These are phyloP conservation scores for Carex arenaria DNA, from an alignment of 202 grass and related monocot genomes.

Conservation along the genomic window DNA sequence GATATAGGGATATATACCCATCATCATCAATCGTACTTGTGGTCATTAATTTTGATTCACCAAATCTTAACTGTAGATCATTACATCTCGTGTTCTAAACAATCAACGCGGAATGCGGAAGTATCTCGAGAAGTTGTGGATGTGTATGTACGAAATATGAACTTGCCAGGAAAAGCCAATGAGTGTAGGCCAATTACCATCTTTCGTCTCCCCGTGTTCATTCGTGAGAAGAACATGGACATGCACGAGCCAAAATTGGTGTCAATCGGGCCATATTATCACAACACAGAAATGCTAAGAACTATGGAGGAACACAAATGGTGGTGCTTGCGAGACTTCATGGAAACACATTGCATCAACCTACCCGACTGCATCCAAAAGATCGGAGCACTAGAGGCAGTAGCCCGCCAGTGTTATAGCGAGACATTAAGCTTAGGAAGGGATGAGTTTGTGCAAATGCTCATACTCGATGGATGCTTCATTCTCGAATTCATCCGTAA, in stretches of 20 bases:
- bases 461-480: constrained; percentile 32
- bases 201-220: background rate
- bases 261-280: constrained; percentile 28
- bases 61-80: background rate
- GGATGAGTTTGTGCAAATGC: constrained; percentile 26
- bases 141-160: background rate
- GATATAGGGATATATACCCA: background rate
- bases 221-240: background rate
- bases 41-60: background rate
- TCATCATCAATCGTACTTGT: background rate
- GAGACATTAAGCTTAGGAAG: background rate
- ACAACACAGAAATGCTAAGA: background rate
- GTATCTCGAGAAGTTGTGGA: background rate
- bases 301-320: constrained; percentile 12
- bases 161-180: constrained; percentile 6
- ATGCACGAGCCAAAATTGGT: constrained; percentile 16
- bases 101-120: background rate
- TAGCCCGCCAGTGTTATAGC: background rate
- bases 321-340: constrained; percentile 21
- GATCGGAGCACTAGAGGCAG: background rate
- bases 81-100: background rate
- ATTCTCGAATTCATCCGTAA: constrained; percentile 27
- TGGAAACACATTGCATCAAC: background rate
- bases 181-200: constrained; percentile 3
- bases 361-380: background rate